Conservation (phyloP, 2,329 filamentous ascomycete species). For the Allantophomopsis cytisporea region DNA sequence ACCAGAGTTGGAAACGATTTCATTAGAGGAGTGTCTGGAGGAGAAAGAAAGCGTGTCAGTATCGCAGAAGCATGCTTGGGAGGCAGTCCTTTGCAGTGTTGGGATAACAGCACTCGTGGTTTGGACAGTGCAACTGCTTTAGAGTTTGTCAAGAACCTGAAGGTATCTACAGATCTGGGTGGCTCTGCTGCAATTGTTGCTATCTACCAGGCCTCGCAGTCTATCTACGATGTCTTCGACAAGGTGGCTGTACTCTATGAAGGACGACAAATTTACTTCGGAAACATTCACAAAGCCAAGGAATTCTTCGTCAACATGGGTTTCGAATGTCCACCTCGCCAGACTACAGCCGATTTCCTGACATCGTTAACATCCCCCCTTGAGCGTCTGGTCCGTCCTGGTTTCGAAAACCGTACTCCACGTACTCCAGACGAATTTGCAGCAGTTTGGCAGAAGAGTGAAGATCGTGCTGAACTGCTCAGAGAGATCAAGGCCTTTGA, state of each 20-base stretch:
- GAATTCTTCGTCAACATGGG: conserved; percentile 55
- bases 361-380: not conserved
- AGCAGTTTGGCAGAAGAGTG: not conserved
- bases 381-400: not conserved
- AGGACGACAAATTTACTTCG: conserved; percentile 66
- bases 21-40: conserved; percentile 48
- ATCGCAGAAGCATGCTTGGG: conserved; percentile 34
- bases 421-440: not conserved
- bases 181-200: conserved; percentile 47
- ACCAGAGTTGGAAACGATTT: conserved; percentile 47
- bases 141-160: conserved; percentile 53
- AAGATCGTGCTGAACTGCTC: not conserved
- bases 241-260: conserved; percentile 65
- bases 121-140: conserved; percentile 59
- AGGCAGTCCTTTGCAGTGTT: conserved; percentile 17
- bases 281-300: conserved; percentile 42
- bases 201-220: conserved; percentile 55
- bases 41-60: conserved; percentile 50
- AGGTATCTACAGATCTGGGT: conserved; percentile 48
- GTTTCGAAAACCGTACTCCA: not conserved
- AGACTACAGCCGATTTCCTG: conserved; percentile 57
- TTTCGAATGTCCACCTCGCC: conserved; percentile 50
- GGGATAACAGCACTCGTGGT: conserved; percentile 61
- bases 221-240: conserved; percentile 59
- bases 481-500: not conserved